Base-by-base conservation (phyloP, 805 yeast species). In the Zygosaccharomyces bisporus region DNA sequence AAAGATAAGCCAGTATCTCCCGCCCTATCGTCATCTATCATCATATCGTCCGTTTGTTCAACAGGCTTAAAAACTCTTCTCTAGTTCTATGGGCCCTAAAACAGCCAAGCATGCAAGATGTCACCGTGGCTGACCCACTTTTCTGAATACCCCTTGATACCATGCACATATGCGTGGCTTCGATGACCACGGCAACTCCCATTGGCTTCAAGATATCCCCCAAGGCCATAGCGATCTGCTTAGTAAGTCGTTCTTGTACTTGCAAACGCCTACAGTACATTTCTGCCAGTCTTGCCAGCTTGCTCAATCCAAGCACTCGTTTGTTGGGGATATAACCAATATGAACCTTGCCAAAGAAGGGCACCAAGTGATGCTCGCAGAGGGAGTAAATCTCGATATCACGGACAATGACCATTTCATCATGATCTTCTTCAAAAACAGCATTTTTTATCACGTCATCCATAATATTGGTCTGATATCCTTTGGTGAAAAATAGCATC, bases 151-250 rank as follows among this genome's bases (percentile, higher is more conserved):
- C 99, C 62, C 99, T 79, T 64, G 95, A 87, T 20, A 91, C 98
- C 99, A 93, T 93, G 67, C 99, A 93, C 99, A 93, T 93, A 64
- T 93, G 99, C 2, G 91, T 79, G 14, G 97, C 97, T 68, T 93
- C 99, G 58, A 93, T 89, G 20, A 93, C 98, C 32, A 93, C 99
- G 1, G 98, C 99, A 6, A 93, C 99, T 50, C 99, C 99, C 58
- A 90, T 77, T 13, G 99, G 99, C 59, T 85, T 83, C 58, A 93
- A 73, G 47, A 90, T 86, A 60, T 89, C 97, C 63, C 83, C 80
- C 44, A 93, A 69, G 1, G 98, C 97, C 85, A 89, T 86, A 24
- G 99, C 98, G 43, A 93, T 90, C 66, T 93, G 99, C 66, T 93
- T 93, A 9, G 99, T 93, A 50, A 93, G 75, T 53, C 99, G 75